A percentile compares a stretch with the other conserved stretches of the same genome.
Conservation (phyloP, 768 basidiomycete species). For the Russula abietina region DNA sequence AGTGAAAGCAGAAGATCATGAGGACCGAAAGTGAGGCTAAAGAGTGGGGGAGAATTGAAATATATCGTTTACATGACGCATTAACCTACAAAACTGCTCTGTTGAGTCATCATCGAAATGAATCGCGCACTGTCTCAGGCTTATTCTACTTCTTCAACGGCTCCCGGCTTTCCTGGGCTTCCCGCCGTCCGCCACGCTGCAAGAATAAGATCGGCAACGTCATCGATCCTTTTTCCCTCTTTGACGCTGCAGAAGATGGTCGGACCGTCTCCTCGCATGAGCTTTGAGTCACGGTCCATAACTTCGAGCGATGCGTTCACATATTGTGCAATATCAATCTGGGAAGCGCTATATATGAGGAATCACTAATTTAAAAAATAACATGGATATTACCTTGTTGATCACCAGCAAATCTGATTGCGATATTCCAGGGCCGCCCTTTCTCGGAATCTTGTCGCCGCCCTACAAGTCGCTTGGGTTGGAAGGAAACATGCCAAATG, state of each 20-base stretch:
- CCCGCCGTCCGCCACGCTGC: constrained; percentile 86
- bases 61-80: neutral
- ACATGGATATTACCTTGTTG: constrained; percentile 64
- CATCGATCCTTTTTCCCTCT: constrained; percentile 69
- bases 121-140: neutral
- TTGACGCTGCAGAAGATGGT: constrained; percentile 88
- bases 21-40: neutral
- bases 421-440: constrained; percentile 96
- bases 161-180: constrained; percentile 55
- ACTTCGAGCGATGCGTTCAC: constrained; percentile 91
- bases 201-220: constrained; percentile 73
- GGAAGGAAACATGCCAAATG: neutral
- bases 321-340: constrained; percentile 92
- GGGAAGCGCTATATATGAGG: neutral
- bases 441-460: constrained; percentile 96
- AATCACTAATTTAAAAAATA: neutral
- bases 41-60: neutral
- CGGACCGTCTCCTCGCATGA: constrained; percentile 93
- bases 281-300: constrained; percentile 87
- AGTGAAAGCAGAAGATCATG: neutral
- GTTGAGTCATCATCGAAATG: neutral
- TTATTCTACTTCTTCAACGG: constrained; percentile 19
- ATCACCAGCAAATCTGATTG: constrained; percentile 91
- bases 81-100: neutral
- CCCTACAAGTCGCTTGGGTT: constrained; percentile 46